Evolutionary conservation across 2,329 filamentous ascomycete genomes (phyloP).

Genomic region (Neonectria punicea): DNA sequence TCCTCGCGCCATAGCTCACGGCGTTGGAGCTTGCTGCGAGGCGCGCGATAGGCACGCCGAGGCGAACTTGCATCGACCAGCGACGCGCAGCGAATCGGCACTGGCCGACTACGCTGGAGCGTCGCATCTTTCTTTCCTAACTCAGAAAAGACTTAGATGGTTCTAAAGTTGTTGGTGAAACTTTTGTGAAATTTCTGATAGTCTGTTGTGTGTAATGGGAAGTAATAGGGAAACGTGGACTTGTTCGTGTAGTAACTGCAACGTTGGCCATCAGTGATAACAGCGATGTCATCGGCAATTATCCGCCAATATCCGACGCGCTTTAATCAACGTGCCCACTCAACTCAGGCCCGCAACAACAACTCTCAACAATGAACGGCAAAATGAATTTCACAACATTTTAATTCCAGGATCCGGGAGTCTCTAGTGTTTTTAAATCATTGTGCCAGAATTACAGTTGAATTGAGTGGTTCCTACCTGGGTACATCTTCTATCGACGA

Average conservation of each 20-base stretch:
- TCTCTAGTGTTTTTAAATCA: neutral
- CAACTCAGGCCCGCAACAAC: constrained; percentile 17
- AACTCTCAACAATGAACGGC: neutral
- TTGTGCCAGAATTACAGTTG: constrained; percentile 33
- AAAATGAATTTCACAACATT: neutral
- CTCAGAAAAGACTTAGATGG: neutral
- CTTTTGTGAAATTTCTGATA: neutral
- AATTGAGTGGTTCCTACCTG: constrained; percentile 44
- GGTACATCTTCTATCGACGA: constrained; percentile 38
- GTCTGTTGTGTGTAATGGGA: constrained; percentile 3
- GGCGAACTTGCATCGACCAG: constrained; percentile 32
- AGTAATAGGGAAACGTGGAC: constrained; percentile 3
- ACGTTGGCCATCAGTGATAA: constrained; percentile 28
- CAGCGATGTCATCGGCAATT: constrained; percentile 34
- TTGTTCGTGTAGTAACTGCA: neutral
- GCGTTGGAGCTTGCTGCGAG: constrained; percentile 16
- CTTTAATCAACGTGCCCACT: constrained; percentile 30
- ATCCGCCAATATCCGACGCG: constrained; percentile 36
- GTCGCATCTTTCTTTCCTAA: constrained; percentile 33
- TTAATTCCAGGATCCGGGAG: neutral
- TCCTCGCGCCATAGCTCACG: constrained; percentile 11
- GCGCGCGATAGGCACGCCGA: constrained; percentile 25
- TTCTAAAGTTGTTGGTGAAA: constrained; percentile 1
- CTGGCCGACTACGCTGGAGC: constrained; percentile 39
- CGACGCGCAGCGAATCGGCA: constrained; percentile 41